Evolutionary conservation across 495 filamentous ascomycete genomes (phyloP), one percentile per base, ranked within the genome.

Genomic region (Penicillium roqueforti): DNA sequence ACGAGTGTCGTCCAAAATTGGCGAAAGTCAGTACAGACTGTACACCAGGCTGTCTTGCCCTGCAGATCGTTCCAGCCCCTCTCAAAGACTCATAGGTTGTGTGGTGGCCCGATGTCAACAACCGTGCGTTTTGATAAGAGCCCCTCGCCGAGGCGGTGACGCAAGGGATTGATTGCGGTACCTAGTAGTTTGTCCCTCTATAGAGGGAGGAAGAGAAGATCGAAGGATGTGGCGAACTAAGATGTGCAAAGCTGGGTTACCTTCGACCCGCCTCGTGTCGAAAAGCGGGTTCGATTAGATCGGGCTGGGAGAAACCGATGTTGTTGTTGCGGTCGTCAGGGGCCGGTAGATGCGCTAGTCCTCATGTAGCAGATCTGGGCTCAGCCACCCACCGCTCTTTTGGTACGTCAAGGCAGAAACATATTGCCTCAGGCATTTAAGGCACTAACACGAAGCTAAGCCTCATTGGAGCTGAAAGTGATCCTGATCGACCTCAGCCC

Each of bases 81-180:
- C 43, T 57, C 54, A 57, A 49, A 51, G 43, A 36, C 32, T 56
- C 58, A 64, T 64, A 52, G 47, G 51, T 45, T 53, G 55, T 31
- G 53, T 58, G 53, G 58, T 39, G 52, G 53, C 45, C 49, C 44
- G 50, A 52, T 34, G 50, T 51, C 47, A 60, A 57, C 51, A 61
- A 62, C 65, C 60, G 60, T 65, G 62, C 53, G 65, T 62, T 61
- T 59, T 63, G 65, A 61, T 68, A 72, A 68, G 65, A 62, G 56
- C 65, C 68, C 60, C 63, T 64, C 63, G 58, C 55, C 57, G 71
- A 70, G 69, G 71, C 69, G 69, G 71, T 74, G 69, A 71, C 69
- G 68, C 63, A 71, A 66, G 53, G 57, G 57, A 48, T 56, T 55
- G 60, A 55, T 55, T 13, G 46, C 60, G 60, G 63, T 59, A 58